These are phyloP conservation scores for Manihot esculenta DNA, from an alignment of 441 rosid species.

Conservation along the genomic window DNA sequence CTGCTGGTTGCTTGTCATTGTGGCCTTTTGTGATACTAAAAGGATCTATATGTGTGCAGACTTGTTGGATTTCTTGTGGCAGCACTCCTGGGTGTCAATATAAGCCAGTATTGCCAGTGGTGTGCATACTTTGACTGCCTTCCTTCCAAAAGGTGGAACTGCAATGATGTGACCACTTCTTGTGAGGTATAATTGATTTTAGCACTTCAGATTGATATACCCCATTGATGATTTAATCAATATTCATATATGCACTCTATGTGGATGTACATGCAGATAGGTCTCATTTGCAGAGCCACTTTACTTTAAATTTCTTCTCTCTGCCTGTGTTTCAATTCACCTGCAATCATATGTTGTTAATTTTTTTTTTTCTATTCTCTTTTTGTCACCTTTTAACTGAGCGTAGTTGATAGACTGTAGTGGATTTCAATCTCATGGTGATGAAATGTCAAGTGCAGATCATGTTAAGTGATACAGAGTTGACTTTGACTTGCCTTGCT, in stretches of 20 bases:
- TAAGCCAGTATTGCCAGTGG: constrained; percentile 65
- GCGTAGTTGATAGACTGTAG: too few relatives aligned
- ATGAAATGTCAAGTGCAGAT: constrained; percentile 38
- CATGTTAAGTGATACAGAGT: constrained; percentile 47
- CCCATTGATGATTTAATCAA: background rate
- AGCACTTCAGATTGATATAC: background rate
- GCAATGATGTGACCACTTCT: constrained; percentile 54
- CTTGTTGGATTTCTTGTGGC: constrained; percentile 51
- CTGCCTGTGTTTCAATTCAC: too few relatives aligned
- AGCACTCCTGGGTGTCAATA: constrained; percentile 42
- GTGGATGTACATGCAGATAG: too few relatives aligned
- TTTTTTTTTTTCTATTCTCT: too few relatives aligned
- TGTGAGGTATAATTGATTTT: constrained; percentile 52
- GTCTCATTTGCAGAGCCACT: too few relatives aligned
- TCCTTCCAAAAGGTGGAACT: constrained; percentile 62
- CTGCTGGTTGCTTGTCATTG: constrained; percentile 13
- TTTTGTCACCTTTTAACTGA: too few relatives aligned
- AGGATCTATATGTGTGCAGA: constrained; percentile 35
- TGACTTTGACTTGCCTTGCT: constrained; percentile 65
- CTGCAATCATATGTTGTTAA: too few relatives aligned
- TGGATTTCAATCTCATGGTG: background rate
- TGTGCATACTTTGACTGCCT: constrained; percentile 63
- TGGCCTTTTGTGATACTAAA: constrained; percentile 7
- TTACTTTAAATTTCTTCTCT: too few relatives aligned
- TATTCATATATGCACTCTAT: too few relatives aligned